These are phyloP conservation scores for Fusarium pininemorale DNA, from an alignment of 2,329 filamentous ascomycete genomes.

Conservation along the genomic window DNA sequence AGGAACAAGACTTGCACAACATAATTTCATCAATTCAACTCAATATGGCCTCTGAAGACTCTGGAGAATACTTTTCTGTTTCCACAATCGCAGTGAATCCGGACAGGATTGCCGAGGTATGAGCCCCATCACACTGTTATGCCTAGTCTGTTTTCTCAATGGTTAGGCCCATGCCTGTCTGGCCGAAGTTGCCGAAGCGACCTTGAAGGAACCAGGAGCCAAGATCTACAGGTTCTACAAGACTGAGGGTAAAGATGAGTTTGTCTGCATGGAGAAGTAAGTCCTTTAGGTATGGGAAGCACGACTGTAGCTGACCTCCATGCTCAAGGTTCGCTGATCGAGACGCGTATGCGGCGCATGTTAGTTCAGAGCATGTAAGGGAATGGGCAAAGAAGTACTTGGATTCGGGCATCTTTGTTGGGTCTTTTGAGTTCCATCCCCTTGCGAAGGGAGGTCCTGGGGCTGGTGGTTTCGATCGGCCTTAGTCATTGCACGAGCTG, in stretches of 20 bases:
- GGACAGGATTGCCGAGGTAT: not conserved
- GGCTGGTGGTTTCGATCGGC: slow-evolving; percentile 12
- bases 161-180: not conserved
- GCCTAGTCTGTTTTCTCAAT: not conserved
- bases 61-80: slow-evolving; percentile 4
- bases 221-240: slow-evolving; percentile 21
- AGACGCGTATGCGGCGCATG: slow-evolving; percentile 5
- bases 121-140: fast-evolving
- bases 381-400: slow-evolving; percentile 16
- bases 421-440: slow-evolving; percentile 2
- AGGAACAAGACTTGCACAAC: not conserved
- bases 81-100: slow-evolving; percentile 7
- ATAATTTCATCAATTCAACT: fast-evolving
- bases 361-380: slow-evolving; percentile 1
- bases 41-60: not conserved
- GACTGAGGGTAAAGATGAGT: slow-evolving; percentile 4
- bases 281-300: fast-evolving
- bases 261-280: slow-evolving; percentile 9
- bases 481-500: not conserved
- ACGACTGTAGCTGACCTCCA: not conserved
- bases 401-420: slow-evolving; percentile 9
- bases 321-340: not conserved
- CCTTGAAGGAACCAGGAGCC: not conserved
- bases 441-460: not conserved
- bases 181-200: slow-evolving; percentile 7